phyloP scores from a whole-genome alignment of 345 rosid genomes.

The Salix dunnii region DNA sequence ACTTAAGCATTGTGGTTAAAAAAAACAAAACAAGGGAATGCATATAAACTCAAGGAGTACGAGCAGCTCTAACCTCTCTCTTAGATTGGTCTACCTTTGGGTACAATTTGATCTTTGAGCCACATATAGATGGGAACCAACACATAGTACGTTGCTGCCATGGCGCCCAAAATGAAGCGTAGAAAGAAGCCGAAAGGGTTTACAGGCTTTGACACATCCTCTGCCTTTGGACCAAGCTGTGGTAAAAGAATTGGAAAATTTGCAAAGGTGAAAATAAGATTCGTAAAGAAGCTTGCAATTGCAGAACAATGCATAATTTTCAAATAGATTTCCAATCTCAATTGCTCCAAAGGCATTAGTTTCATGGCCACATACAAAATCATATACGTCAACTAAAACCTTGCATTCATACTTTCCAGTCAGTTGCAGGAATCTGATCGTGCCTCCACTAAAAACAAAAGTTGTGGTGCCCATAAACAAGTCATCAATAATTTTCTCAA shows the following conservation, averaged over 20 bases:
- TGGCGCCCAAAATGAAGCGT: slow-evolving; percentile 68
- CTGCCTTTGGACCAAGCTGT: slow-evolving; percentile 92
- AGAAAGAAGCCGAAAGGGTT: slow-evolving; percentile 55
- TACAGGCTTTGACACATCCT: slow-evolving; percentile 74
- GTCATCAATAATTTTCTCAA: background rate
- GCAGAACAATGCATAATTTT: background rate
- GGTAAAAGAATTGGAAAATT: background rate
- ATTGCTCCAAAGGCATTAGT: background rate
- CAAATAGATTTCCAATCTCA: background rate
- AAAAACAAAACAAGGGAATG: background rate
- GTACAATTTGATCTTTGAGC: slow-evolving; percentile 83
- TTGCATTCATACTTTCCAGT: background rate
- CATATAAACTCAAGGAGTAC: background rate
- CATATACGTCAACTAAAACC: background rate
- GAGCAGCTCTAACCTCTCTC: slow-evolving; percentile 3
- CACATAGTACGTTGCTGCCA: slow-evolving; percentile 77
- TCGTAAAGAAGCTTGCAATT: background rate
- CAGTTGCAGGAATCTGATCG: background rate
- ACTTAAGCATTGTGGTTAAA: background rate
- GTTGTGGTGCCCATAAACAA: background rate
- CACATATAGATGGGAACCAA: slow-evolving; percentile 95
- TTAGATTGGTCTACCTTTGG: slow-evolving; percentile 75
- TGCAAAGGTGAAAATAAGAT: background rate
- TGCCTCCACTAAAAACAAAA: background rate
- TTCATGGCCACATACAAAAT: background rate